phyloP scores from a whole-genome alignment of 257 asterid genomes.

The Parsonsia alboflavescens region DNA sequence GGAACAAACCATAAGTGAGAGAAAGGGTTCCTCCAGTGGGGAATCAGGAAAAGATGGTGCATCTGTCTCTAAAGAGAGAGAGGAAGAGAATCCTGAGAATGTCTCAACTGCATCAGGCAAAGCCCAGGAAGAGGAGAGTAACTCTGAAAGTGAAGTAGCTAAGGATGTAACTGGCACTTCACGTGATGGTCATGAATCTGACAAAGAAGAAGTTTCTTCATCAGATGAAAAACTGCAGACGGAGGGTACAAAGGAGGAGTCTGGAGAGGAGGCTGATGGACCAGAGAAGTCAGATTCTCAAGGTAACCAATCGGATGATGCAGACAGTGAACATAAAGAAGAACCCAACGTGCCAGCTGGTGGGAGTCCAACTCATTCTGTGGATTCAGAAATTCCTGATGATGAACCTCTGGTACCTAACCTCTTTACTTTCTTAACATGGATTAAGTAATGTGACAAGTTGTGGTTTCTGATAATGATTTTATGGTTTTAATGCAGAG shows the following conservation, averaged over 20 bases:
- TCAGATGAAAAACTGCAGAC: slow-evolving; percentile 40
- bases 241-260: slow-evolving; percentile 39
- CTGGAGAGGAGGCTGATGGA: slow-evolving; percentile 36
- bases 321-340: slow-evolving; percentile 24
- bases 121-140: slow-evolving; percentile 36
- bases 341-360: slow-evolving; percentile 23
- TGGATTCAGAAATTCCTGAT: slow-evolving; percentile 57
- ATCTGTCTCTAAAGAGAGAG: slow-evolving; percentile 31
- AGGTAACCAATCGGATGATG: slow-evolving; percentile 20
- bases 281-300: slow-evolving; percentile 26
- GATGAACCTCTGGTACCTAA: slow-evolving; percentile 80
- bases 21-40: slow-evolving; percentile 30
- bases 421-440: slow-evolving; percentile 6
- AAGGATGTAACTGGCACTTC: slow-evolving; percentile 38
- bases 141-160: slow-evolving; percentile 47
- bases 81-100: slow-evolving; percentile 39
- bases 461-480: slow-evolving; percentile 11
- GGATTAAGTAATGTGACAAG: background rate
- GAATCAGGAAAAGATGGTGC: slow-evolving; percentile 36
- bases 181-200: slow-evolving; percentile 33
- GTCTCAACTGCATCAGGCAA: slow-evolving; percentile 39
- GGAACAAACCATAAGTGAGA: slow-evolving; percentile 24
- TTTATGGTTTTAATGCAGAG: slow-evolving; percentile 47
- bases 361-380: slow-evolving; percentile 31
- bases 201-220: slow-evolving; percentile 48